phyloP scores from a whole-genome alignment of 2,329 filamentous ascomycete species.

The Calonectria pseudoturangicola region DNA sequence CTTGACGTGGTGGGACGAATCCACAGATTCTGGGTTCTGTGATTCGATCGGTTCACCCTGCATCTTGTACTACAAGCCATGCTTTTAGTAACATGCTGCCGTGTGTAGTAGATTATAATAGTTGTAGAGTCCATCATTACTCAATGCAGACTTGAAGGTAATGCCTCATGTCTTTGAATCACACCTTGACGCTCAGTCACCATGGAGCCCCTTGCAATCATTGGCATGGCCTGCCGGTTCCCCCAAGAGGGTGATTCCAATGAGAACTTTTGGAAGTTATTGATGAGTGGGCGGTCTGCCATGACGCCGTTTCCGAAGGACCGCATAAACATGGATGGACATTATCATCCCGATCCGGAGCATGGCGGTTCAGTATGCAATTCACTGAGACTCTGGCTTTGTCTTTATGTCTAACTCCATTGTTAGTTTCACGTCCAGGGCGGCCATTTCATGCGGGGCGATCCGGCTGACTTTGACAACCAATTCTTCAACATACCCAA shows the following conservation, averaged over 20 bases:
- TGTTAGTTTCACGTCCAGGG: constrained; percentile 26
- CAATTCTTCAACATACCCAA: constrained; percentile 31
- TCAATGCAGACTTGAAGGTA: neutral
- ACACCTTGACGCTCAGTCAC: constrained; percentile 5
- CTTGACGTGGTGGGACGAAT: neutral
- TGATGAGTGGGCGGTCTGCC: constrained; percentile 29
- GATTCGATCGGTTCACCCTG: neutral
- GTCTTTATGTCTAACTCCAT: neutral
- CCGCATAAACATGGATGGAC: constrained; percentile 28
- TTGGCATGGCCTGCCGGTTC: constrained; percentile 33
- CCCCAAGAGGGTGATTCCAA: constrained; percentile 26
- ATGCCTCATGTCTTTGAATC: constrained; percentile 9
- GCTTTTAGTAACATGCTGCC: neutral
- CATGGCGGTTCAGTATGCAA: constrained; percentile 29
- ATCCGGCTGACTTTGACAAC: constrained; percentile 33
- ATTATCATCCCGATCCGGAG: constrained; percentile 30
- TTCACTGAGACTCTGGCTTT: neutral
- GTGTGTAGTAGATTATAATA: constrained; percentile 1
- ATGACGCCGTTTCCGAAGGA: constrained; percentile 30
- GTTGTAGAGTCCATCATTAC: constrained; percentile 17
- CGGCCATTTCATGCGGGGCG: constrained; percentile 23
- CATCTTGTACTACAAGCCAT: neutral
- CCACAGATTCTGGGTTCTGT: neutral
- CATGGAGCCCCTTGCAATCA: constrained; percentile 32
- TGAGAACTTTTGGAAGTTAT: constrained; percentile 33